Evolutionary conservation across 108 stramenopile genomes (phyloP), one percentile per base, ranked within the genome.

Genomic region (Tribonema minus): DNA sequence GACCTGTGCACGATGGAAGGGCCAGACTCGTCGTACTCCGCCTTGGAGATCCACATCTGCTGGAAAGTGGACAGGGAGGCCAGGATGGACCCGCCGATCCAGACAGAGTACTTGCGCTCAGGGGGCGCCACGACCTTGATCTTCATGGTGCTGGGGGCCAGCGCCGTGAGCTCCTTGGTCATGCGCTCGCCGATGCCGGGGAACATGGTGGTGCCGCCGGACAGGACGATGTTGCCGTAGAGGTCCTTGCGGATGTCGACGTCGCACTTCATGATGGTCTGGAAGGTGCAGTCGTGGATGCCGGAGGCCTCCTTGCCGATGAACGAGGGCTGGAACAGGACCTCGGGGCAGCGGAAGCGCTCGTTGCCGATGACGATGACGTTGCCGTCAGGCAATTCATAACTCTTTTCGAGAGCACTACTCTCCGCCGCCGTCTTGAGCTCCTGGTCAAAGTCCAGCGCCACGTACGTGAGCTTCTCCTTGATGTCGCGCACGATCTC

Each of bases 201-300:
- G 91, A 94, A 99, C 97, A 89, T 89, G 62, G 89, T 88, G 35
- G 89, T 87, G 39, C 89, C 89, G 61, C 89, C 89, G 20, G 89
- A 89, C 71, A 89, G 71, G 12, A 89, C 88, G 62, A 89, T 87
- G 82, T 89, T 89, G 72, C 84, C 68, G 72, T 88, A 89, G 2
- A 89, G 85, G 64, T 88, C 87, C 92, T 94, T 95, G n/a, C 46
- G 9, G 46, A 99, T 96, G 87, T 98, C 96, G 64, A 99, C 95
- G 88, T 97, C 96, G 86, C 98, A 99, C 91, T 95, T 97, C 96
- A 98, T 96, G 87, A 99, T 96, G 71, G 98, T 96, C 84, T 97
- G 92, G 93, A 97, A 97, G 72, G 95, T 94, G 70, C 92, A 91
- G 83, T 97, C 96, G 76, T 94, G 95, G 86, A 99, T 89, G 65